A percentile compares a stretch with the other conserved stretches of the same genome.
phyloP scores from a whole-genome alignment of 345 rosid species.

The Geranium rotundifolium region DNA sequence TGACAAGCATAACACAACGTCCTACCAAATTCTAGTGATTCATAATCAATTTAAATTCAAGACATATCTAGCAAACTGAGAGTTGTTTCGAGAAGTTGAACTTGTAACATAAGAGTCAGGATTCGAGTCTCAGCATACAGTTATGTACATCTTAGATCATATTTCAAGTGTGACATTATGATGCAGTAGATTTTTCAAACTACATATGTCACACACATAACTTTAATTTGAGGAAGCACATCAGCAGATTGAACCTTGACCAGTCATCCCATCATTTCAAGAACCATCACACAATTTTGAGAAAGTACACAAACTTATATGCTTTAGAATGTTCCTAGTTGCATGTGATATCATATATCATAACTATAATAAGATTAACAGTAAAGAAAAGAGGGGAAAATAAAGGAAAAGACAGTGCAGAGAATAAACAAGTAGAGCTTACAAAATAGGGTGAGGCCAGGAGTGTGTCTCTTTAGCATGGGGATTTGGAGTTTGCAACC shows the following conservation, averaged over 20 bases:
- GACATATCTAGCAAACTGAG: too few species aligned
- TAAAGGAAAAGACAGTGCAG: conserved; percentile 20
- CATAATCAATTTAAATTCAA: too few species aligned
- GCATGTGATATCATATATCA: conserved; percentile 30
- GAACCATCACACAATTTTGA: conserved; percentile 12
- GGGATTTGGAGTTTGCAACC: conserved; percentile 22
- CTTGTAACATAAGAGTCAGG: too few species aligned
- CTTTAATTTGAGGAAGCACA: conserved; percentile 11
- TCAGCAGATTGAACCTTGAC: conserved; percentile 22
- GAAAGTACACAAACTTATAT: conserved; percentile 29
- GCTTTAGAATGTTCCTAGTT: conserved; percentile 45
- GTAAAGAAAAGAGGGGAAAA: conserved; percentile 18
- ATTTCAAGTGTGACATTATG: not conserved
- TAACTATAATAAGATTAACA: conserved; percentile 11
- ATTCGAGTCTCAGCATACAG: too few species aligned
- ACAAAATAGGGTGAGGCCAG: conserved; percentile 1
- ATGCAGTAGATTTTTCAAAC: not conserved
- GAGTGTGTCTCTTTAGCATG: conserved; percentile 8
- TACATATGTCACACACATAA: conserved; percentile 6
- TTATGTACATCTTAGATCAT: not conserved
- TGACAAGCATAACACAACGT: too few species aligned
- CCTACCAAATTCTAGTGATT: too few species aligned
- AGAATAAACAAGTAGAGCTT: conserved; percentile 15
- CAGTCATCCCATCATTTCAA: conserved; percentile 7
- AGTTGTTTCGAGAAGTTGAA: too few species aligned